These are phyloP conservation scores for Papilionanthe hybrid DNA, from an alignment of 116 monocot species.

Conservation along the genomic window DNA sequence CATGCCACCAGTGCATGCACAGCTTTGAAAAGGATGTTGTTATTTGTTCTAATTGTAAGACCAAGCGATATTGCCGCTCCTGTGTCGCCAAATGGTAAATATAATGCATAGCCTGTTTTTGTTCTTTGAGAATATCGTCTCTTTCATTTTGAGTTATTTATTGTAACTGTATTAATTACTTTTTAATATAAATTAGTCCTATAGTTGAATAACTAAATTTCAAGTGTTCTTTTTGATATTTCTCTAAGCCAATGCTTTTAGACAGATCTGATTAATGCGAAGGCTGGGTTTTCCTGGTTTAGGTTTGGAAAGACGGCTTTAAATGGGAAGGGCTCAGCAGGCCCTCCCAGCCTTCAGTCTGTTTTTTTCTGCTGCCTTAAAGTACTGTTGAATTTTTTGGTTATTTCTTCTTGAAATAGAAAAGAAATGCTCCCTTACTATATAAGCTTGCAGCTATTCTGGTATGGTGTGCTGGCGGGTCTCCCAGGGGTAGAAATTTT, in stretches of 20 bases:
- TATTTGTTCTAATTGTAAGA: constrained; percentile 29
- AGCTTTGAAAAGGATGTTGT: constrained; percentile 22
- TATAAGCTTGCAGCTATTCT: too few species aligned
- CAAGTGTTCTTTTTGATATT: neutral
- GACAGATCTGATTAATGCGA: neutral
- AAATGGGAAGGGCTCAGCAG: neutral
- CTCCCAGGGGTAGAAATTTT: too few species aligned
- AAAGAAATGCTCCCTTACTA: too few species aligned
- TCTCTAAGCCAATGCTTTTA: neutral
- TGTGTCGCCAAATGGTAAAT: constrained; percentile 37
- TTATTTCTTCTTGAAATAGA: too few species aligned
- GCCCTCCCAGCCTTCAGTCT: neutral
- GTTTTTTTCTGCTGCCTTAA: neutral
- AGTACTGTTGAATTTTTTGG: neutral
- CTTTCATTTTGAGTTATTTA: neutral
- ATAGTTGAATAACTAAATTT: constrained; percentile 3
- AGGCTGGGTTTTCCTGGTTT: neutral
- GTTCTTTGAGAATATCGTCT: neutral
- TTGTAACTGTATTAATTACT: neutral
- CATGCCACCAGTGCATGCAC: constrained; percentile 36
- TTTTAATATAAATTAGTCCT: neutral
- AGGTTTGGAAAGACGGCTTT: neutral
- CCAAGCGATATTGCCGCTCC: constrained; percentile 21
- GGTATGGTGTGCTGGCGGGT: too few species aligned
- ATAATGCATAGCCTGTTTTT: neutral